Percentiles rank a stretch among this genome's conserved stretches.
Conservation (phyloP, 768 basidiomycete genomes). For the Pleurotus platypus region DNA sequence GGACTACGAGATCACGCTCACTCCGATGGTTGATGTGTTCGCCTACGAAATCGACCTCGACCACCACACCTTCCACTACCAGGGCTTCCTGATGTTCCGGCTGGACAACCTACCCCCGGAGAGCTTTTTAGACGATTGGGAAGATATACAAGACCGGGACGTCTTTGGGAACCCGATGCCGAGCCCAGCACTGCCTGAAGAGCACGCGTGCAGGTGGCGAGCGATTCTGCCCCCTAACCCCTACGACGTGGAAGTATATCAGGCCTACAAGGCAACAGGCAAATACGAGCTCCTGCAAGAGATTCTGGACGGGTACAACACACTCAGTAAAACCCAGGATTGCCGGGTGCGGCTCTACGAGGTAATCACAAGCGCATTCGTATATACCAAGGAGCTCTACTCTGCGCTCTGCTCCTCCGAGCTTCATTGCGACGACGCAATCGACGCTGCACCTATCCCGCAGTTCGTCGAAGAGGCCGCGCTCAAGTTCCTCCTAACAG, state of each 20-base stretch:
- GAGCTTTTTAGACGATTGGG: background rate
- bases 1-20: background rate
- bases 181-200: background rate
- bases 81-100: conserved; percentile 5
- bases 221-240: background rate
- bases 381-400: background rate
- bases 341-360: background rate
- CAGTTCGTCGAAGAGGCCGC: background rate
- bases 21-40: background rate
- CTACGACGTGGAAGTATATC: conserved; percentile 8
- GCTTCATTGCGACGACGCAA: background rate
- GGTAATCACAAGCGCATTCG: background rate
- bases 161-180: background rate
- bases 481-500: background rate
- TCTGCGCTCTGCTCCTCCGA: background rate
- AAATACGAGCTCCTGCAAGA: background rate
- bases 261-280: conserved; percentile 1
- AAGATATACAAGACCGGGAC: background rate
- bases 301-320: background rate
- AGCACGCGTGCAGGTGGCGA: background rate
- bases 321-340: background rate
- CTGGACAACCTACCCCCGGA: conserved; percentile 1
- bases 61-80: background rate
- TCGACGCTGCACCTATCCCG: background rate
- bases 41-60: conserved; percentile 7